Evolutionary conservation across 805 yeast species (phyloP).

Genomic region (Starmera pachycereana): DNA sequence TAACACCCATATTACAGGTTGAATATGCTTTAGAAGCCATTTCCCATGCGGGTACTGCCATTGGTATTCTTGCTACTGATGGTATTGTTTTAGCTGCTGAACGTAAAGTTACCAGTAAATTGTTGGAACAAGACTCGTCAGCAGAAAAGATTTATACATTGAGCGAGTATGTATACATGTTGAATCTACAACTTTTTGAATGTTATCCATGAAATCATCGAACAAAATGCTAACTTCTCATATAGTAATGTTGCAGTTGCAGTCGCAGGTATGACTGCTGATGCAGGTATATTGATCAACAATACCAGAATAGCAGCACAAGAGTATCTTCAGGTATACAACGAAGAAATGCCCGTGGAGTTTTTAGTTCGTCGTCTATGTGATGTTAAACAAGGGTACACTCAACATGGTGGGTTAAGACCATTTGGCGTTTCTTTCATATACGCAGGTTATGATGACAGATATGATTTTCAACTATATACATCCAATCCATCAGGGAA

Average conservation of each 20-base stretch:
- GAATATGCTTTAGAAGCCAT: conserved; percentile 97
- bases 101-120: conserved; percentile 84
- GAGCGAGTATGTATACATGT: conserved; percentile 39
- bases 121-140: conserved; percentile 86
- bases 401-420: conserved; percentile 97
- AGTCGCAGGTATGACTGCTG: conserved; percentile 97
- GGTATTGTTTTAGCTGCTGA: conserved; percentile 96
- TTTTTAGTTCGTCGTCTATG: conserved; percentile 79
- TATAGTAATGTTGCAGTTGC: conserved; percentile 64
- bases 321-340: conserved; percentile 72
- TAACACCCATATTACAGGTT: conserved; percentile 31
- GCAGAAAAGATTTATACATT: conserved; percentile 87
- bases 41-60: conserved; percentile 95
- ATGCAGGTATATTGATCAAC: conserved; percentile 84
- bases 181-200: background rate
- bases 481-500: conserved; percentile 97
- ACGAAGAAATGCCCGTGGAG: conserved; percentile 92
- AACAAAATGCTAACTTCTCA: too few relatives aligned
- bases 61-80: conserved; percentile 82
- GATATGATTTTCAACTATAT: conserved; percentile 83
- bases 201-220: conserved; percentile 1
- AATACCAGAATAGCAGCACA: conserved; percentile 83
- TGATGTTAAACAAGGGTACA: conserved; percentile 94
- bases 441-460: conserved; percentile 91
- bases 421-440: conserved; percentile 97